Base-by-base conservation (phyloP, 495 filamentous ascomycete species). In the Amniculicola lignicola region DNA sequence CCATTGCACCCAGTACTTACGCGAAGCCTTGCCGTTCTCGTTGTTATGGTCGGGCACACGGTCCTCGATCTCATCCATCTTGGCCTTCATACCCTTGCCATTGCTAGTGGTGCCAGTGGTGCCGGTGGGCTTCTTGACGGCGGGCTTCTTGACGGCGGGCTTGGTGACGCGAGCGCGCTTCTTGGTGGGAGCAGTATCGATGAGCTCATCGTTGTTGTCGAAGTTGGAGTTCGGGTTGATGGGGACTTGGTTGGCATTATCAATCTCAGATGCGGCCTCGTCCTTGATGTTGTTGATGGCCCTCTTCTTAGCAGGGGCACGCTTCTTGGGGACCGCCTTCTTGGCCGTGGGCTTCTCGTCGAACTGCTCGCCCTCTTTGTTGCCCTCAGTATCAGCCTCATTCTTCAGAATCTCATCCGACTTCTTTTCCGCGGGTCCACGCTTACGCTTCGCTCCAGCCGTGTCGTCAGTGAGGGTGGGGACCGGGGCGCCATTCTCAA, bases 401-500 rank as follows among this genome's bases (percentile, higher is more conserved):
- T 12, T 15, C 10, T 54, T 23, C 11, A 31, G 39, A 25, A 33
- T 22, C 7, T 52, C 33, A 14, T 4, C 35, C 4, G 6, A 33
- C 5, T 7, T 48, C 44, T 48, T 29, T 4, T 4, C 5, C 4
- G 5, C 31, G 15, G 18, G 31, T 2, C 14, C 18, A n/a, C 27
- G 48, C 27, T 27, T 48, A 11, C 24, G 11, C 57, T 53, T 40
- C 37, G 11, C 37, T 9, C 37, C 37, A 18, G 11, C 16, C 9
- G 7, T 6, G 9, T 19, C 19, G 7, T 24, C 31, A 42, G 49
- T 31, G 6, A 21, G 35, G 15, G 27, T 5, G 1, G 57, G 51
- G 1, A 18, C 18, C 18, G 24, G 31, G n/a, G 41, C 38, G 7
- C 42, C 45, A 7, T 43, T 54, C 43, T 54, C 57, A 21, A 56